A percentile compares a stretch with the other conserved stretches of the same genome.
Evolutionary conservation across 352 stramenopile species (phyloP).

Genomic region (Blastocystis sp.): DNA sequence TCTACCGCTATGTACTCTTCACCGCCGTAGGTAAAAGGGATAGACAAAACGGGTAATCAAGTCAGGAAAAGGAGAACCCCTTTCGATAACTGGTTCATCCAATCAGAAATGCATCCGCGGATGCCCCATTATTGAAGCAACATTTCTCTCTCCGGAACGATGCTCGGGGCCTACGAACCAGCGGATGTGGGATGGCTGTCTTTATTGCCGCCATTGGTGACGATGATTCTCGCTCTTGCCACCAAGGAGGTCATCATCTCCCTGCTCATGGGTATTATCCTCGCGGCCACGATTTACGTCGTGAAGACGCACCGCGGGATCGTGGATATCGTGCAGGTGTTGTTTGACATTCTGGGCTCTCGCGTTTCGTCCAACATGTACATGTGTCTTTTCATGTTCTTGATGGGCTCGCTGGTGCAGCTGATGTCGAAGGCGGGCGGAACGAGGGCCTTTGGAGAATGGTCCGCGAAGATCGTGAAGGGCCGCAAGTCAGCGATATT

Average conservation of each 20-base stretch:
- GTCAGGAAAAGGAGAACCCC: no score
- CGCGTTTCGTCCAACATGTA: constrained; percentile 5
- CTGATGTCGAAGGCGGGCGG: constrained; percentile 25
- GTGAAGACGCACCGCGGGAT: neutral
- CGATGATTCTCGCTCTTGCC: neutral
- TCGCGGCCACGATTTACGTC: constrained; percentile 3
- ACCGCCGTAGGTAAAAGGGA: no score
- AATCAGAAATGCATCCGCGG: constrained; percentile 2
- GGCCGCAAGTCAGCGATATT: neutral
- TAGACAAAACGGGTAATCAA: no score
- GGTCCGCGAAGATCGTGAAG: neutral
- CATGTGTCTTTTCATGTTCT: constrained; percentile 32
- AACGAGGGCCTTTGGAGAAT: constrained; percentile 16
- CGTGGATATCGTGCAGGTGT: neutral
- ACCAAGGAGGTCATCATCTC: constrained; percentile 44
- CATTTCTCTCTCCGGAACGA: neutral
- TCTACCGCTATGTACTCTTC: no score
- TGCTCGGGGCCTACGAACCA: neutral
- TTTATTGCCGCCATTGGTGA: neutral
- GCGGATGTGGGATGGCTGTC: constrained; percentile 30
- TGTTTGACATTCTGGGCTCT: constrained; percentile 9
- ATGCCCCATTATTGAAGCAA: neutral
- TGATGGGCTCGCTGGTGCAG: constrained; percentile 42
- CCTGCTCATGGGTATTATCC: neutral
- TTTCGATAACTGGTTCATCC: neutral